These are phyloP conservation scores for Haplographium delicatum DNA, from an alignment of 495 filamentous ascomycete species.

Conservation along the genomic window DNA sequence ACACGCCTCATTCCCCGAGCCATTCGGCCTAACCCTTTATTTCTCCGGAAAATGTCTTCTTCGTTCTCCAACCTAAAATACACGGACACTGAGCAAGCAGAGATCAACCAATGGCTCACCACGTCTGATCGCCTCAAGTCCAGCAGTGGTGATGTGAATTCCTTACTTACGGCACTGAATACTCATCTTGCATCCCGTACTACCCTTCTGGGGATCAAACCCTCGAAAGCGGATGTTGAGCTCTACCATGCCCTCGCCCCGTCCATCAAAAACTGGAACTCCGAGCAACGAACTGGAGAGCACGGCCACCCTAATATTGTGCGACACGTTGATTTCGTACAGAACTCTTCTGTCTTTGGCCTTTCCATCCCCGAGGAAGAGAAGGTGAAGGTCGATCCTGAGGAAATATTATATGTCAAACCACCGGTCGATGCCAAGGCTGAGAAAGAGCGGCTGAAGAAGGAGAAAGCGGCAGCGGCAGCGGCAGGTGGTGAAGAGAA, in stretches of 20 bases:
- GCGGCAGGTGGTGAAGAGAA: constrained; percentile 36
- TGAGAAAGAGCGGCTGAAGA: constrained; percentile 85
- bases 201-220: constrained; percentile 84
- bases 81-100: constrained; percentile 68
- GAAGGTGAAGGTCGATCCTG: constrained; percentile 73
- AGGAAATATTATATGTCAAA: constrained; percentile 76
- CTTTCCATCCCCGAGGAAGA: constrained; percentile 65
- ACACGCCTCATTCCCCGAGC: constrained; percentile 37
- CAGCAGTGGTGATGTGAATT: constrained; percentile 53
- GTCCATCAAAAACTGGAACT: constrained; percentile 69
- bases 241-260: constrained; percentile 79
- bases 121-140: constrained; percentile 64
- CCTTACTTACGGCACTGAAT: constrained; percentile 72
- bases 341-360: constrained; percentile 76
- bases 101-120: constrained; percentile 82
- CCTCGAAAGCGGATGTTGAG: constrained; percentile 83
- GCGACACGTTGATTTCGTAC: constrained; percentile 88
- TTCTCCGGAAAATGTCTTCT: constrained; percentile 45
- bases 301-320: constrained; percentile 88
- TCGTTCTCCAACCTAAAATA: constrained; percentile 68
- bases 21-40: constrained; percentile 37
- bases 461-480: constrained; percentile 68
- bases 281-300: constrained; percentile 87
- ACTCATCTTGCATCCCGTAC: constrained; percentile 81
- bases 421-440: constrained; percentile 78